Percentiles rank a stretch among this genome's conserved stretches.
phyloP scores from a whole-genome alignment of 257 asterid genomes.

The Petunia axillaris region DNA sequence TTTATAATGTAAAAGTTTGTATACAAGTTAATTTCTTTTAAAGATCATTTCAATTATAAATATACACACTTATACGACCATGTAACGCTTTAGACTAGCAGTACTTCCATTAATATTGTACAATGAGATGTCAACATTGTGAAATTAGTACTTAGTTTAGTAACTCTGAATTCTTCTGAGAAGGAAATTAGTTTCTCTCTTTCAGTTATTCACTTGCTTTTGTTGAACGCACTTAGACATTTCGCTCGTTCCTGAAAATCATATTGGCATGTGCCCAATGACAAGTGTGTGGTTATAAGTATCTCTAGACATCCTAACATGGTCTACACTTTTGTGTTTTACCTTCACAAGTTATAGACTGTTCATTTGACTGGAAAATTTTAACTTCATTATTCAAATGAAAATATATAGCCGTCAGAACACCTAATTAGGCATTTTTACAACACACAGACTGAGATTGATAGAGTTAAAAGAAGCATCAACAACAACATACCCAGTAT shows the following conservation, averaged over 20 bases:
- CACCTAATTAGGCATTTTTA: not conserved
- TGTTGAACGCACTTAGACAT: not conserved
- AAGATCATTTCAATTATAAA: too few species aligned
- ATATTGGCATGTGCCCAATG: not conserved
- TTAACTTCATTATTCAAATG: not conserved
- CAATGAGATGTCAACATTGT: not conserved
- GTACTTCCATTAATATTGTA: not conserved
- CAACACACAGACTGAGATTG: too few species aligned
- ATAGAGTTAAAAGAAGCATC: too few species aligned
- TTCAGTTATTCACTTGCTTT: not conserved
- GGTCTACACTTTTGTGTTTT: not conserved
- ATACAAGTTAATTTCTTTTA: too few species aligned
- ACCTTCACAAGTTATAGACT: not conserved
- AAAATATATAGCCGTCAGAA: not conserved
- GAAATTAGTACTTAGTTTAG: not conserved
- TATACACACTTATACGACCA: not conserved
- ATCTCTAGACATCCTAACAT: not conserved
- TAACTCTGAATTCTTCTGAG: not conserved
- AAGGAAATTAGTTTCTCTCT: not conserved
- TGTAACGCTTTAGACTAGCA: not conserved
- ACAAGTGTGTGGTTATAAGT: not conserved
- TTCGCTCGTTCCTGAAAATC: not conserved
- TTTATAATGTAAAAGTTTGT: too few species aligned
- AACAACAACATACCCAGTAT: too few species aligned
- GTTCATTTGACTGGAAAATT: not conserved